Base-by-base conservation (phyloP, 2,329 filamentous ascomycete genomes). In the Thelonectria discophora region DNA sequence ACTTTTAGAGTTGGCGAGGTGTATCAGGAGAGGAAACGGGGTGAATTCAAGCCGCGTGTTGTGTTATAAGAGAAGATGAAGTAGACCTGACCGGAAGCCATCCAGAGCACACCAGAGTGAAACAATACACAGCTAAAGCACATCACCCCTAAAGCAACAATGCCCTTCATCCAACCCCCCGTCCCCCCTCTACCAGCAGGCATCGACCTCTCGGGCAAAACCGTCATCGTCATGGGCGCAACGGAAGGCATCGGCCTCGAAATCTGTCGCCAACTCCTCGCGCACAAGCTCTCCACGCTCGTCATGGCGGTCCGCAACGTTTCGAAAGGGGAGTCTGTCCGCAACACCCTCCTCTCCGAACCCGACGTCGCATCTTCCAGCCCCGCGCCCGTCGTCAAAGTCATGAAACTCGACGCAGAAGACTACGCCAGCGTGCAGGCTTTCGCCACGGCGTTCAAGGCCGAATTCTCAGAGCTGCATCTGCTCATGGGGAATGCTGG, bases 241-340 rank as follows among this genome's bases (percentile, higher is more conserved):
- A 82, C 80, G 57, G 71, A 71, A 5, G 80, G 81, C 2, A 69
- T 83, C 0, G 80, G 80, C 1, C 69, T 78, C 1, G 80, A 80
- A 63, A 73, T 79, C 0, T 73, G 75, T 12, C 70, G 72, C 1
- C 77, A 82, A 42, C 70, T 81, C 2, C 71, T 78, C 15, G 52
- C 47, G 0, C 73, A 79, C 2, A 74, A 76, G 1, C 62, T 76
- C 4, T 68, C 70, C 1, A 76, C 70, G 12, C 67, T 83, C 3
- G 75, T 83, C 20, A 69, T 83, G 24, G 81, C 70, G 3, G 78
- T 81, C 1, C 74, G 80, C 4, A 73, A 74, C 24, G 21, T 67
- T 0, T 30, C 63, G 2, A 76, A 74, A 43, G 74, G 74, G 1
- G 67, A 77, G 18, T 13, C 65, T 6, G 62, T 76, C 52, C 46